These are phyloP conservation scores for Mycocentrospora acerina DNA, from an alignment of 2,329 filamentous ascomycete species.

Conservation along the genomic window DNA sequence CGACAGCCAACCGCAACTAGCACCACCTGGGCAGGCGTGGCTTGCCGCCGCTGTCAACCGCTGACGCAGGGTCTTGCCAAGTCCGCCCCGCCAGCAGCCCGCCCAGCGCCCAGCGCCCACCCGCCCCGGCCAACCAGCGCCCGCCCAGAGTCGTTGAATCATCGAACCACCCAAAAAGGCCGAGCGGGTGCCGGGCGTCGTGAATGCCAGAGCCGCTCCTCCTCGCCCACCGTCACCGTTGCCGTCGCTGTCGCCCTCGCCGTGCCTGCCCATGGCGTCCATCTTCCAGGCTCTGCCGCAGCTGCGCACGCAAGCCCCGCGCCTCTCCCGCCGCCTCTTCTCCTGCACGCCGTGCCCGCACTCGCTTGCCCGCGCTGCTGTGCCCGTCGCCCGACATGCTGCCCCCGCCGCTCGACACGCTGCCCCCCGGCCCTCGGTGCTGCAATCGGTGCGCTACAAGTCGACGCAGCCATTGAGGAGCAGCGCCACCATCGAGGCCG, in stretches of 20 bases:
- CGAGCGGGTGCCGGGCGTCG: too few relatives aligned
- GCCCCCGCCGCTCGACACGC: slow-evolving; percentile 5
- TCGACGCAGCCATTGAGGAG: slow-evolving; percentile 35
- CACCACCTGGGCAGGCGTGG: too few relatives aligned
- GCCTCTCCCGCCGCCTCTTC: slow-evolving; percentile 40
- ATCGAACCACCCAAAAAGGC: background rate
- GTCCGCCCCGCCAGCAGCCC: too few relatives aligned
- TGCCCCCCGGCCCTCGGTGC: slow-evolving; percentile 25
- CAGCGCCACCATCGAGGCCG: slow-evolving; percentile 19
- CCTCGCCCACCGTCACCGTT: slow-evolving; percentile 2
- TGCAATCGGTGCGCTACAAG: slow-evolving; percentile 36
- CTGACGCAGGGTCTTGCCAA: too few relatives aligned
- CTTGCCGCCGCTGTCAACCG: too few relatives aligned
- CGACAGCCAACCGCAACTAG: too few relatives aligned
- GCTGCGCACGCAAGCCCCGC: slow-evolving; percentile 41
- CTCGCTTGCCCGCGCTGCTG: slow-evolving; percentile 22
- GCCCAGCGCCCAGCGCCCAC: too few relatives aligned
- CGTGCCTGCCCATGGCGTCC: slow-evolving; percentile 41
- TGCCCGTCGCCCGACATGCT: too few relatives aligned
- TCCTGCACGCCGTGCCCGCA: slow-evolving; percentile 34
- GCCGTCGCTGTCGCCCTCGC: too few relatives aligned
- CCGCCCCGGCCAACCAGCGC: background rate
- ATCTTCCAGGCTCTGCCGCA: slow-evolving; percentile 41
- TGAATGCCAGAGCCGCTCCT: too few relatives aligned
- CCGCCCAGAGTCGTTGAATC: background rate